Conservation (phyloP, 495 filamentous ascomycete species). For the Aspergillus sclerotioniger region DNA sequence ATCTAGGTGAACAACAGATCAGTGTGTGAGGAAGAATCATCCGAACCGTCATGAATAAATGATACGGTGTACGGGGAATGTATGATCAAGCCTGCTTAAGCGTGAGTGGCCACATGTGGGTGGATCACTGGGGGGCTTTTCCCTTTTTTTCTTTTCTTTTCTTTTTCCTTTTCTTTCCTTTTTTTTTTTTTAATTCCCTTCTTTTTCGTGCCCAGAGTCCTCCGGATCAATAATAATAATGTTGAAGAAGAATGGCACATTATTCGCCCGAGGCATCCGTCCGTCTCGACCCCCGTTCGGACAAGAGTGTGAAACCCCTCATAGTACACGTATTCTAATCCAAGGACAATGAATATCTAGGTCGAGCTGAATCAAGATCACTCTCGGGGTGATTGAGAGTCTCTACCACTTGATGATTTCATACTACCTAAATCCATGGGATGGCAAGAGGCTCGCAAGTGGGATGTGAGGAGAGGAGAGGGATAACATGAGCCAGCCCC, state of each 20-base stretch:
- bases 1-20: no score
- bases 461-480: constrained; percentile 2
- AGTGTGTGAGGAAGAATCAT: background rate
- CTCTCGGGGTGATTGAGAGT: background rate
- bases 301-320: background rate
- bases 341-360: background rate
- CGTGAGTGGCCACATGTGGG: constrained; percentile 1
- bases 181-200: constrained; percentile 3
- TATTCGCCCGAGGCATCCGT: constrained; percentile 13
- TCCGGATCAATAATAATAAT: constrained; percentile 7
- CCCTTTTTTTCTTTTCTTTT: background rate
- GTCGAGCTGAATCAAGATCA: background rate
- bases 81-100: constrained; percentile 2
- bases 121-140: background rate
- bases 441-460: background rate
- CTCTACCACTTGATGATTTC: background rate
- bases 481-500: background rate
- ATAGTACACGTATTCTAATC: background rate
- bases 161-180: constrained; percentile 1
- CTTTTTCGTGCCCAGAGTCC: constrained; percentile 1
- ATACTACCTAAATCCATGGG: background rate
- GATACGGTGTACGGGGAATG: constrained; percentile 3
- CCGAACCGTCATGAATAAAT: background rate
- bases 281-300: background rate
- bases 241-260: constrained; percentile 2